These are phyloP conservation scores for Talaromyces sp. DNA, from an alignment of 2,329 filamentous ascomycete genomes.

Conservation along the genomic window DNA sequence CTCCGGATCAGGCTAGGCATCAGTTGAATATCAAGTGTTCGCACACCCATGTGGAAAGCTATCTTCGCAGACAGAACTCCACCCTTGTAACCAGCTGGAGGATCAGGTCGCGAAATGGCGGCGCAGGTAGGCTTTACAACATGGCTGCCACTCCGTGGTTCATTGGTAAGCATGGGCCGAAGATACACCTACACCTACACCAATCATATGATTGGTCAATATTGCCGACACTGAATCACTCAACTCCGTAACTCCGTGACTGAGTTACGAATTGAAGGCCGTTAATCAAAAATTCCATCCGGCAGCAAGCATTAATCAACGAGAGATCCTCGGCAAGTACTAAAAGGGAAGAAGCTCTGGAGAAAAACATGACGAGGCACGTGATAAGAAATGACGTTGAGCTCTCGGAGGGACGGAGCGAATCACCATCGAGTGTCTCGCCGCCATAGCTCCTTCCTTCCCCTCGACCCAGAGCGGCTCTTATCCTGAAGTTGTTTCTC, in stretches of 20 bases:
- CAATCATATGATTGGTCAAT: background rate
- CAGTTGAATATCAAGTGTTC: background rate
- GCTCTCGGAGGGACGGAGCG: constrained; percentile 7
- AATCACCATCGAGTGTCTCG: constrained; percentile 3
- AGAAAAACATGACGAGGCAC: constrained; percentile 2
- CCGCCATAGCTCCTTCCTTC: constrained; percentile 5
- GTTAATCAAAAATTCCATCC: background rate
- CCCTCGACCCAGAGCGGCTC: background rate
- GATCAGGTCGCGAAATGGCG: background rate
- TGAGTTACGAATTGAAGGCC: background rate
- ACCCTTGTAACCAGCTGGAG: background rate
- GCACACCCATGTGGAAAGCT: background rate
- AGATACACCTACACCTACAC: too few relatives aligned
- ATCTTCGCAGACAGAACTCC: background rate
- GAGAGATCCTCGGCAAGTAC: background rate
- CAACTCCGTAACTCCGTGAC: background rate
- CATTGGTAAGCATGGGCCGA: background rate
- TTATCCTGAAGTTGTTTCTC: background rate
- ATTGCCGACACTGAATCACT: background rate
- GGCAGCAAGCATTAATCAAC: background rate
- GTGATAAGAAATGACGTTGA: constrained; percentile 10
- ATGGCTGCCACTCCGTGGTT: too few relatives aligned
- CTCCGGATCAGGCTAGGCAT: background rate
- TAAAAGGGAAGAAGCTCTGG: background rate
- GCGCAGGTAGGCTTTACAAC: too few relatives aligned